phyloP scores from a whole-genome alignment of 768 basidiomycete species.

The Lactifluus subvellereus region DNA sequence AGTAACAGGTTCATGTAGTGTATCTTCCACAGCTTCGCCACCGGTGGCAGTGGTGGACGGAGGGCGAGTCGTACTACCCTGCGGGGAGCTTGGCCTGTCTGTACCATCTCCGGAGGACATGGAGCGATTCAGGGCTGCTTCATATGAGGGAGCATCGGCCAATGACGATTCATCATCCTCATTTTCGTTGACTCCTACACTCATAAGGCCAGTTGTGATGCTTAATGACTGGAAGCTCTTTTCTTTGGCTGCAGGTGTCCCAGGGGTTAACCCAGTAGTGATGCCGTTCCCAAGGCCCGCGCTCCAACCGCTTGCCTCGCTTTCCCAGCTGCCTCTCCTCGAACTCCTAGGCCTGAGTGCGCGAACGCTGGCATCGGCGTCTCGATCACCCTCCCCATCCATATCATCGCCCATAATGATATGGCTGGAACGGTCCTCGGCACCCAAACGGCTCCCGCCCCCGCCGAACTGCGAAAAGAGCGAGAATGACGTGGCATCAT shows the following conservation, averaged over 20 bases:
- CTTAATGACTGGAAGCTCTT: slow-evolving; percentile 19
- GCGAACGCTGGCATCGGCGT: slow-evolving; percentile 82
- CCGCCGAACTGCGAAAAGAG: slow-evolving; percentile 48
- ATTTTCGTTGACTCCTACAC: slow-evolving; percentile 38
- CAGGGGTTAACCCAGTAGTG: slow-evolving; percentile 30
- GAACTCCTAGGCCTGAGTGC: slow-evolving; percentile 86
- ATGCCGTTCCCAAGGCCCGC: slow-evolving; percentile 53
- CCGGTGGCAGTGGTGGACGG: neutral
- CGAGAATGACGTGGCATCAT: slow-evolving; percentile 55
- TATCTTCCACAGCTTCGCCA: neutral
- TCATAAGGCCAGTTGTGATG: slow-evolving; percentile 29
- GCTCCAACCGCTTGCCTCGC: slow-evolving; percentile 84
- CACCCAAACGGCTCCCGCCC: slow-evolving; percentile 31
- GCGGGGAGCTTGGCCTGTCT: neutral
- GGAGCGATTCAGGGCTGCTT: neutral
- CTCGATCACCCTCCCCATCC: slow-evolving; percentile 39
- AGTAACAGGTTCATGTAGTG: neutral
- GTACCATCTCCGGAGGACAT: slow-evolving; percentile 1
- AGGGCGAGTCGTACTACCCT: neutral
- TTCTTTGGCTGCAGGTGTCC: slow-evolving; percentile 8
- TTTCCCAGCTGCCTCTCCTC: slow-evolving; percentile 87
- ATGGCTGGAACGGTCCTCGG: slow-evolving; percentile 58
- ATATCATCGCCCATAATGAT: slow-evolving; percentile 47
- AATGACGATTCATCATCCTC: slow-evolving; percentile 27
- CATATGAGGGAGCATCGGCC: slow-evolving; percentile 8